phyloP scores from a whole-genome alignment of 805 yeast species.

The Wickerhamomyces hampshirensis region DNA sequence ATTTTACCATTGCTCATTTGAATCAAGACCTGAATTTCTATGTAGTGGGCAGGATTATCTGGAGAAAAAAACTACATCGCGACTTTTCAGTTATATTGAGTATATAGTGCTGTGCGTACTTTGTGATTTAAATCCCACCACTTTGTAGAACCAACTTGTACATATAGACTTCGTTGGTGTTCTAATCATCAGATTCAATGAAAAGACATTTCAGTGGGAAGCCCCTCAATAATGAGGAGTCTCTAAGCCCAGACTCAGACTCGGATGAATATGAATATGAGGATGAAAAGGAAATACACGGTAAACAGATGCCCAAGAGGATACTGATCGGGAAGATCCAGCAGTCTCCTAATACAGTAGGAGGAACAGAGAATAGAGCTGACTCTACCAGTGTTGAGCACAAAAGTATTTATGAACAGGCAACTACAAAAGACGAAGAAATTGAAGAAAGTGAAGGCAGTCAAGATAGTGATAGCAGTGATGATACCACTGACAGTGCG shows the following conservation, averaged over 20 bases:
- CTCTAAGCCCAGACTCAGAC: no score
- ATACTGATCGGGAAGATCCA: neutral
- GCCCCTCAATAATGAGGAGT: constrained; percentile 7
- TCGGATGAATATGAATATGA: constrained; percentile 1
- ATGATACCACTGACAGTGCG: constrained; percentile 4
- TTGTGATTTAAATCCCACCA: no score
- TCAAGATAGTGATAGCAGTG: constrained; percentile 9
- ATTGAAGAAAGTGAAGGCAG: constrained; percentile 12
- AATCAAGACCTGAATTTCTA: no score
- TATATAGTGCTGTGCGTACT: no score
- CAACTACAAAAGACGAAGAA: constrained; percentile 23
- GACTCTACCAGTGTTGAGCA: constrained; percentile 16
- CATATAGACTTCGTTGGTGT: no score
- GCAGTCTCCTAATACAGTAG: no score
- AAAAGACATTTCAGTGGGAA: constrained; percentile 16
- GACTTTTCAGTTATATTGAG: no score
- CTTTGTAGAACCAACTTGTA: no score
- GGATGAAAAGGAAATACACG: constrained; percentile 2
- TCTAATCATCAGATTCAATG: no score
- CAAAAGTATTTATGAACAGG: constrained; percentile 28
- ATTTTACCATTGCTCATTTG: no score
- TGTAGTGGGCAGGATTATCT: no score
- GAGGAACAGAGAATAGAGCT: constrained; percentile 5
- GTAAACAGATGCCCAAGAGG: constrained; percentile 4
- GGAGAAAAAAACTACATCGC: no score